Conservation (phyloP, 139 green algal genomes). For the Raphidocelis subcapitata region DNA sequence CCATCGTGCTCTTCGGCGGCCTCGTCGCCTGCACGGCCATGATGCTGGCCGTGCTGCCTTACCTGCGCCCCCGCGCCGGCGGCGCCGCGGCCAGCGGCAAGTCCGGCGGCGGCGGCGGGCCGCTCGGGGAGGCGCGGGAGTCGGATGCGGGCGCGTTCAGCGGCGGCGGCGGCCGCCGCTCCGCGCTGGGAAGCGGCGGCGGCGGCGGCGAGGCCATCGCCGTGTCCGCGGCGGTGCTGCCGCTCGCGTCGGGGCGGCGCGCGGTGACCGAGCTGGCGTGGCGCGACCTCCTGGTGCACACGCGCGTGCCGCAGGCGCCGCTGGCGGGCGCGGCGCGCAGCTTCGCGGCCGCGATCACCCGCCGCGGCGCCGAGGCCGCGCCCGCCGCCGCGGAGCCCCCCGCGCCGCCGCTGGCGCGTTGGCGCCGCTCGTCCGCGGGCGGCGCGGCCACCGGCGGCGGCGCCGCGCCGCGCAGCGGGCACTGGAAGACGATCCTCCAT, state of each 20-base stretch:
- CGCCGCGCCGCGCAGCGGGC: no score
- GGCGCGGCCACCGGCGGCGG: conserved; percentile 35
- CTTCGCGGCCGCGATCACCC: no score
- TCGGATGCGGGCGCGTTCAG: neutral
- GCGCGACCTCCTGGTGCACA: no score
- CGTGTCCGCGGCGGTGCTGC: no score
- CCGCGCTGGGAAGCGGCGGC: neutral
- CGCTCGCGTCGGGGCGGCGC: no score
- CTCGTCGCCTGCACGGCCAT: neutral
- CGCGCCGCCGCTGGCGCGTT: no score
- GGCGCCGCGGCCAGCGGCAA: neutral
- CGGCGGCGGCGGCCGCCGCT: conserved; percentile 16
- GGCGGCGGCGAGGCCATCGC: no score
- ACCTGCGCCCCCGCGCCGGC: neutral
- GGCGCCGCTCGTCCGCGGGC: conserved; percentile 11
- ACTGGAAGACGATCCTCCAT: conserved; percentile 11
- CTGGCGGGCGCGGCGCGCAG: no score
- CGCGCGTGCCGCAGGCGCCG: no score
- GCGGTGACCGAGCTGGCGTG: no score
- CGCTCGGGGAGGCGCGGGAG: neutral
- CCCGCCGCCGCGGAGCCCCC: no score
- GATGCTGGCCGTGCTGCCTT: conserved; percentile 24
- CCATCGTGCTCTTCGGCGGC: conserved; percentile 35
- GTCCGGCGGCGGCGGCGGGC: neutral
- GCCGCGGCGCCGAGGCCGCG: no score